These are phyloP conservation scores for Penicillium malachiteum DNA, from an alignment of 495 filamentous ascomycete species.

Conservation along the genomic window DNA sequence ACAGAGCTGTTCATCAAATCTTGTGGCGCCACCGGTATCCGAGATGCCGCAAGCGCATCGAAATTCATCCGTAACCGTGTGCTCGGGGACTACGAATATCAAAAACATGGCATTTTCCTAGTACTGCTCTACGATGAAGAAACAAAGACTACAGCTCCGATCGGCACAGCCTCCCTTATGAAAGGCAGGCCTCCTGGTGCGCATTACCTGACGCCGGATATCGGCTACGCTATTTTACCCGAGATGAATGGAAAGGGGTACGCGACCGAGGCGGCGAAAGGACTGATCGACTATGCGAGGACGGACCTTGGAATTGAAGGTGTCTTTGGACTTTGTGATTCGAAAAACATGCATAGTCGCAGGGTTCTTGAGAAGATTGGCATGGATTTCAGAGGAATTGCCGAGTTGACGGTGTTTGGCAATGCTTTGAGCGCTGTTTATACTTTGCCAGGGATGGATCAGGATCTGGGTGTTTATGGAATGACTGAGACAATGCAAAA, in stretches of 20 bases:
- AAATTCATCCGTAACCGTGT: conserved; percentile 19
- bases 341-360: conserved; percentile 22
- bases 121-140: conserved; percentile 15
- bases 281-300: conserved; percentile 27
- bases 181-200: conserved; percentile 22
- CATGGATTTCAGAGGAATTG: conserved; percentile 26
- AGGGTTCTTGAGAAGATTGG: conserved; percentile 35
- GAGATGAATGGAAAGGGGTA: conserved; percentile 37
- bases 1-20: conserved; percentile 29
- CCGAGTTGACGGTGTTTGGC: conserved; percentile 28
- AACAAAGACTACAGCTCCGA: conserved; percentile 8
- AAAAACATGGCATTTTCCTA: conserved; percentile 32
- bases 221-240: conserved; percentile 35
- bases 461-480: conserved; percentile 29
- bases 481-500: conserved; percentile 5
- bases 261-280: conserved; percentile 35
- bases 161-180: conserved; percentile 32
- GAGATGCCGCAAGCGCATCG: conserved; percentile 23
- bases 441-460: conserved; percentile 23
- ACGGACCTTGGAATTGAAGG: conserved; percentile 15
- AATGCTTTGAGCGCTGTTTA: conserved; percentile 26
- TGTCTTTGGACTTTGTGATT: conserved; percentile 23
- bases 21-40: conserved; percentile 21
- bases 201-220: conserved; percentile 29
- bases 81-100: conserved; percentile 24